Base-by-base conservation (phyloP, 306 rosid genomes). In the Oemleria cerasiformis region DNA sequence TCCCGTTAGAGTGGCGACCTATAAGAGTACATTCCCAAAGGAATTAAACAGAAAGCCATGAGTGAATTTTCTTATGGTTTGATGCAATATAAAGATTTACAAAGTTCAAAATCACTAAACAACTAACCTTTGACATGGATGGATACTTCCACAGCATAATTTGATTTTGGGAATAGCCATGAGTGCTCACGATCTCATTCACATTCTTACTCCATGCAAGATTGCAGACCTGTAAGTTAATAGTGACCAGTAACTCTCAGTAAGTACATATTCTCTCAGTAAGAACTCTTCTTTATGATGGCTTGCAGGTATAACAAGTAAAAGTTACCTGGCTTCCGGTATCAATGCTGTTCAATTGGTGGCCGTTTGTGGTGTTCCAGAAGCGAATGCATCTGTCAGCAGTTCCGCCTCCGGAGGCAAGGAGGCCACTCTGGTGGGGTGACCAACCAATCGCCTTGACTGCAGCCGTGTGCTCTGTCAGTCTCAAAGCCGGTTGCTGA, bases 91-190 rank as follows among this genome's bases (percentile, higher is more conserved):
- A 11, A 6, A 11, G 2, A 0, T 23, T 17, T 57, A 23, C 25
- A 16, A 17, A 73, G 25, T 47, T 44, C 14, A 14, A 25, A 65
- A 56, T 42, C 54, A 60, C 67, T 41, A n/a, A 38, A 3, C 50
- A 19, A 11, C 45, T 19, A 50, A 88, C 94, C 96, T 92, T 92
- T 38, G 81, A 25, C 82, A 95, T 73, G 73, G 99, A 89, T 67
- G 99, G 97, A 86, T 95, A 95, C 77, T 90, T 95, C 99, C 99
- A 92, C 80, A 92, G 96, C 98, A 91, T 94, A 38, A 89, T 94
- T 77, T 94, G 99, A 73, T 94, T 94, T 82, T 94, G 99, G 38
- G 99, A 94, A 81, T 94, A 94, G 30, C 99, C 99, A 55, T 94
- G 99, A 47, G 99, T 91, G 70, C 99, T 92, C 43, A 95, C 99